Conservation (phyloP, 2,329 filamentous ascomycete species). For the Phyllachora maydis region DNA sequence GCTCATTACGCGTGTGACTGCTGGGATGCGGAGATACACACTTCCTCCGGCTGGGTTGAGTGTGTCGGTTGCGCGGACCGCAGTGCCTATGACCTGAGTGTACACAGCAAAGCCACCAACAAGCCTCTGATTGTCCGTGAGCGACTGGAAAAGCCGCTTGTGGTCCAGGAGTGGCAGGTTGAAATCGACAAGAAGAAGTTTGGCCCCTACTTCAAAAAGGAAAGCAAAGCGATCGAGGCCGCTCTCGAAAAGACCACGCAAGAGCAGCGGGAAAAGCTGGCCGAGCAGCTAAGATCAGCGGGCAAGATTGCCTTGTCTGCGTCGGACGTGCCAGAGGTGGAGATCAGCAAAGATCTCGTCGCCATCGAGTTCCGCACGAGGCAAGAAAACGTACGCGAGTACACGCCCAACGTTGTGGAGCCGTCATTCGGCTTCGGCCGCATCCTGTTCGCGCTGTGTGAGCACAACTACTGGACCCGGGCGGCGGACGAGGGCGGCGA, state of each 20-base stretch:
- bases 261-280: constrained; percentile 60
- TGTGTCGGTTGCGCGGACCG: constrained; percentile 88
- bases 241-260: constrained; percentile 60
- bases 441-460: constrained; percentile 80
- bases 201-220: constrained; percentile 87
- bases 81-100: constrained; percentile 81
- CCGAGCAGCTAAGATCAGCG: constrained; percentile 48
- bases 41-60: constrained; percentile 92
- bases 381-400: constrained; percentile 70
- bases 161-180: constrained; percentile 71
- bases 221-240: constrained; percentile 67
- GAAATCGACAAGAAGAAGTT: constrained; percentile 92
- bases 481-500: constrained; percentile 45
- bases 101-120: constrained; percentile 85
- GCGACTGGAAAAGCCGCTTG: constrained; percentile 54
- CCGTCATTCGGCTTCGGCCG: constrained; percentile 94
- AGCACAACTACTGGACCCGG: constrained; percentile 91
- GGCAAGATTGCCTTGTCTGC: constrained; percentile 61
- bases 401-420: constrained; percentile 89
- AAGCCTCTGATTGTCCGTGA: constrained; percentile 71
- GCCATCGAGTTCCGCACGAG: constrained; percentile 68
- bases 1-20: constrained; percentile 92
- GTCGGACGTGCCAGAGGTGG: constrained; percentile 64
- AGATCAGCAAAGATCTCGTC: constrained; percentile 61
- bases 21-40: constrained; percentile 90